A percentile compares a stretch with the other conserved stretches of the same genome.
Conservation (phyloP, 129 eudicot genomes). For the Artemisia tridentata region DNA sequence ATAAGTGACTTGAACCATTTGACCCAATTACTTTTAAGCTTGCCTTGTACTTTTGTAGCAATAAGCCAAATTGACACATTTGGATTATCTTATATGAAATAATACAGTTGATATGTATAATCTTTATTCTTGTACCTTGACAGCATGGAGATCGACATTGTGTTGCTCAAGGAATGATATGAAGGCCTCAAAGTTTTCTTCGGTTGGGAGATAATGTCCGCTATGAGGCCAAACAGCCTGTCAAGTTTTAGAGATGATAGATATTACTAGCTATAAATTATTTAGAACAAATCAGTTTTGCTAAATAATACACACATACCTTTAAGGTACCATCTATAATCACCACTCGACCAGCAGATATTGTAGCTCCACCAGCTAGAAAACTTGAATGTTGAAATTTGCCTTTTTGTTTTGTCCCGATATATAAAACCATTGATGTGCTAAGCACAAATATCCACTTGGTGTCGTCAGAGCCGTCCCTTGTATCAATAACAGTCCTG, state of each 20-base stretch:
- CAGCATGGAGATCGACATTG: constrained; percentile 53
- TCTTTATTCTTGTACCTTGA: constrained; percentile 47
- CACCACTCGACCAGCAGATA: constrained; percentile 84
- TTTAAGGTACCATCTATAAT: constrained; percentile 61
- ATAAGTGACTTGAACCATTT: too few species aligned
- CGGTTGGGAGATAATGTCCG: constrained; percentile 94
- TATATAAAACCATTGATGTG: constrained; percentile 57
- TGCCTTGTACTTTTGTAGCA: background rate
- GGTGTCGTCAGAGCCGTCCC: constrained; percentile 46
- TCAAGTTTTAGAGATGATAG: constrained; percentile 9
- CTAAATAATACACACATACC: constrained; percentile 34
- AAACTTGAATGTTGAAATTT: constrained; percentile 93
- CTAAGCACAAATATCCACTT: constrained; percentile 97
- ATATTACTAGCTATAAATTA: constrained; percentile 2
- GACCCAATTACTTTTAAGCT: too few species aligned
- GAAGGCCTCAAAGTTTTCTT: constrained; percentile 79
- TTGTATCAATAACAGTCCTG: constrained; percentile 56
- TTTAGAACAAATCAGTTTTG: background rate
- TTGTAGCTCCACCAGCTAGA: constrained; percentile 93
- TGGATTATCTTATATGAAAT: background rate
- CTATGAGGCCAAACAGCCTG: constrained; percentile 99
- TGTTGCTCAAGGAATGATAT: constrained; percentile 64
- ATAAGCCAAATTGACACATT: background rate
- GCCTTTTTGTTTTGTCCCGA: constrained; percentile 75
- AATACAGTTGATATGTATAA: background rate